Evolutionary conservation across 2,329 filamentous ascomycete species (phyloP).

Genomic region (Colletotrichum truncatum): DNA sequence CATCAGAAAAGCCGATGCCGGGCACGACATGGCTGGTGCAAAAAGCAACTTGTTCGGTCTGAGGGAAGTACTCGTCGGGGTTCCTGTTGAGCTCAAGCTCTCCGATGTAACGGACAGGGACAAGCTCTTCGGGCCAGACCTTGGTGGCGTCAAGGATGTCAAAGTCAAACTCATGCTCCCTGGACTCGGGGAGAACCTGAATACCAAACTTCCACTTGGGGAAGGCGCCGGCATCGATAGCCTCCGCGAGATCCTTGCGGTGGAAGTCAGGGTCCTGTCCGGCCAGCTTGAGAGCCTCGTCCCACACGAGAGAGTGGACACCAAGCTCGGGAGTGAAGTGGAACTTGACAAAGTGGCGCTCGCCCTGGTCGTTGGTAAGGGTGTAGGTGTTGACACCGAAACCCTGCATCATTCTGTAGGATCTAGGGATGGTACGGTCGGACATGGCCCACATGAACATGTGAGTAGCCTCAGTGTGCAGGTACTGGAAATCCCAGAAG

Average conservation of each 20-base stretch:
- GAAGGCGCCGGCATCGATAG: constrained; percentile 75
- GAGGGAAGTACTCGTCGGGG: constrained; percentile 82
- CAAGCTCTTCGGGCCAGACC: constrained; percentile 81
- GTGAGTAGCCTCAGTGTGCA: constrained; percentile 77
- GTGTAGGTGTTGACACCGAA: constrained; percentile 86
- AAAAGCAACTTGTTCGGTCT: constrained; percentile 86
- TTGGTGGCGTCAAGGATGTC: constrained; percentile 89
- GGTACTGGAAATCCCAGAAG: constrained; percentile 78
- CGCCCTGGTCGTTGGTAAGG: constrained; percentile 72
- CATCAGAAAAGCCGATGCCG: constrained; percentile 80
- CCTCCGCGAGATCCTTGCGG: constrained; percentile 78
- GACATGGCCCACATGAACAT: constrained; percentile 86
- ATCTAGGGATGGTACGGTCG: constrained; percentile 77
- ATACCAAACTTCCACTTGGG: constrained; percentile 86
- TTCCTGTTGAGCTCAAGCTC: constrained; percentile 83
- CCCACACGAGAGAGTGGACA: constrained; percentile 81
- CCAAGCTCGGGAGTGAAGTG: constrained; percentile 79
- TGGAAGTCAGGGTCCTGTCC: constrained; percentile 86
- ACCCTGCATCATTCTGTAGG: constrained; percentile 86
- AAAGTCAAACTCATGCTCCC: constrained; percentile 83
- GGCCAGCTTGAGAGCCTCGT: constrained; percentile 79
- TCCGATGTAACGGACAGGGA: constrained; percentile 81
- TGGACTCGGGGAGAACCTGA: constrained; percentile 77
- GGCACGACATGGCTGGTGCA: constrained; percentile 83
- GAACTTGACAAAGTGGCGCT: constrained; percentile 81